Evolutionary conservation across 768 basidiomycete species (phyloP), one percentile per base, ranked within the genome.

Genomic region (Naganishia vaughanmartiniae): DNA sequence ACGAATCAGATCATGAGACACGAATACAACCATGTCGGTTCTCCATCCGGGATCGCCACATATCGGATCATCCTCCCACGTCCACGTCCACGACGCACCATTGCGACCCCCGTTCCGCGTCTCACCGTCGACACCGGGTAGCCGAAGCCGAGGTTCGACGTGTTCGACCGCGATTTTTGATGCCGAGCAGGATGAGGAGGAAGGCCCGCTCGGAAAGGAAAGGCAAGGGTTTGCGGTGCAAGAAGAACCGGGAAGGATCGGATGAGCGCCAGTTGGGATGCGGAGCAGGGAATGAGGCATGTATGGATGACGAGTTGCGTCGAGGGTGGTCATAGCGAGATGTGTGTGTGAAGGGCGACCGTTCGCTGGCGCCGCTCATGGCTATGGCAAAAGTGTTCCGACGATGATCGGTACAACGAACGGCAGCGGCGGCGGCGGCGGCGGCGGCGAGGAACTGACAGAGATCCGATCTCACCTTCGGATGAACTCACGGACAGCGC

Each of bases 1-100:
- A 65, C 36, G 56, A 11, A 30, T 26, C 51, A 31, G 56, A 39
- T 65, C 66, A 31, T 2, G 48, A n/a, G n/a, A 42, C 57, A 30
- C 60, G 39, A 15, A 31, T 57, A 65, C 56, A 45, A 46, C 53
- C 74, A 65, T 21, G 45, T 19, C 26, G 30, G 28, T 46, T 55
- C 77, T 12, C n/a, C 69, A 66, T n/a, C 70, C 72, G 12, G 48
- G 72, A 14, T 73, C 78, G 0, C 78, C 73, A 9, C 53, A 71
- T 15, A 15, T 11, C 42, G 42, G 42, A 15, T 42, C 42, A 15
- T 15, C 9, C 15, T 15, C 42, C 10, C 42, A 15, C 42, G 42
- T 11, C 17, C 42, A 42, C 12, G 36, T 5, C 70, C 60, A 73
- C 70, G 34, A 71, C 31, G n/a, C 24, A 72, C 66, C 48, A 71